Evolutionary conservation across 805 yeast species (phyloP), one percentile per base, ranked within the genome.

Genomic region (Wickerhamomyces tratensis): DNA sequence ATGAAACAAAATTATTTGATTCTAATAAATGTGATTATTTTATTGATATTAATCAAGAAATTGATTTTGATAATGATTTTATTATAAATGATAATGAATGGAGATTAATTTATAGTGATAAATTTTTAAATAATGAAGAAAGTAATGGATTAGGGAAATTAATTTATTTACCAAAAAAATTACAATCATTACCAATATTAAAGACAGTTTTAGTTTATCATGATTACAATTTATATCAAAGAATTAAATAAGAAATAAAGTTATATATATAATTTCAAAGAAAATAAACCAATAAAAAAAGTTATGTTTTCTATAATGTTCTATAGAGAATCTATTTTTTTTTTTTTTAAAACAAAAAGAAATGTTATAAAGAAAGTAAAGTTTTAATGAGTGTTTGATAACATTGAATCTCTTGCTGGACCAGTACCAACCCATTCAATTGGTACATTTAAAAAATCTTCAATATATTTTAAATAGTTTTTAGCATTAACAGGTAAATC

Each of bases 401-500:
- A 73, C 96, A 88, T 89, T 34, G 89, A 79, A 44, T 84, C 95
- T 70, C 98, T 85, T 42, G 87, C 95, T 49, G 98, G 97, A 49
- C 98, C 98, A 44, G 95, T 93, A 61, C 98, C 98, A 48, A 93
- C 93, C 97, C 97, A 93, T 63, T 83, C 84, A 49, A 93, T 75
- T 43, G 95, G 95, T 45, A 86, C 91, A 39, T 74, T 72, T 48
- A 89, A 71, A 58, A 74, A 89, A 49, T 87, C 82, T 67, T 88
- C 98, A 57, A 93, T 91, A 63, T 65, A 93, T 52, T 75, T 71
- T 65, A 93, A 72, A 67, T 93, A 93, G 50, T 75, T 76, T 70
- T 85, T 77, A 39, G 98, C 96, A 53, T 86, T 82, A 60, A 72
- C 80, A 39, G 98, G 98, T 58, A 93, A 74, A 38, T 86, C 94